A percentile compares a stretch with the other conserved stretches of the same genome.
These are phyloP conservation scores for Helminthosporium solani DNA, from an alignment of 2,329 filamentous ascomycete species.

Conservation along the genomic window DNA sequence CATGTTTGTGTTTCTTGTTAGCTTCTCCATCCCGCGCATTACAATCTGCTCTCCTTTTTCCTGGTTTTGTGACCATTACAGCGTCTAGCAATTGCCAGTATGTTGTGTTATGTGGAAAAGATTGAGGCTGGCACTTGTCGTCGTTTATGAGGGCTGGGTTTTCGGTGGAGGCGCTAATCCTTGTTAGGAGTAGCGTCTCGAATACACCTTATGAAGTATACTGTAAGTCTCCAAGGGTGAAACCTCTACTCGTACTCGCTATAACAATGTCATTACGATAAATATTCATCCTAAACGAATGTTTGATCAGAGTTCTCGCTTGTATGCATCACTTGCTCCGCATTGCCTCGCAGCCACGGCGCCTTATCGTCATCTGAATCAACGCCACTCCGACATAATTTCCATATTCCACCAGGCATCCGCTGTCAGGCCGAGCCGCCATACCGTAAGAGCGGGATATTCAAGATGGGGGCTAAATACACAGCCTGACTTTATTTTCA, in stretches of 20 bases:
- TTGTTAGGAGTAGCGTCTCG: background rate
- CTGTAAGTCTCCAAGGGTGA: background rate
- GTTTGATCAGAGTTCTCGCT: background rate
- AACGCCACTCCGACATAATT: background rate
- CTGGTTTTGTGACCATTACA: conserved; percentile 22
- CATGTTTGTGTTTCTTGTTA: conserved; percentile 41
- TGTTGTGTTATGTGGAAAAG: background rate
- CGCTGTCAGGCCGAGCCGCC: no score
- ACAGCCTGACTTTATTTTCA: no score
- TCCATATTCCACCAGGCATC: background rate
- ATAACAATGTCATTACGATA: background rate
- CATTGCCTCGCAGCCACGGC: background rate
- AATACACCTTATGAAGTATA: no score
- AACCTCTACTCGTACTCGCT: background rate
- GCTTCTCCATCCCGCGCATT: conserved; percentile 24
- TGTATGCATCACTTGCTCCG: background rate
- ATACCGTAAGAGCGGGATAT: no score
- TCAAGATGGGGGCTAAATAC: no score
- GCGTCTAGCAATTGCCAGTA: background rate
- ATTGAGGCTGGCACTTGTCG: background rate
- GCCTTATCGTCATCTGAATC: background rate
- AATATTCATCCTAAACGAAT: background rate
- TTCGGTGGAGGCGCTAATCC: background rate
- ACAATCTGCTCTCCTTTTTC: conserved; percentile 42
- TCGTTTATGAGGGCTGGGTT: no score